A percentile compares a stretch with the other conserved stretches of the same genome.
Conservation (phyloP, 768 basidiomycete genomes). For the Rhizopogon vesiculosus region DNA sequence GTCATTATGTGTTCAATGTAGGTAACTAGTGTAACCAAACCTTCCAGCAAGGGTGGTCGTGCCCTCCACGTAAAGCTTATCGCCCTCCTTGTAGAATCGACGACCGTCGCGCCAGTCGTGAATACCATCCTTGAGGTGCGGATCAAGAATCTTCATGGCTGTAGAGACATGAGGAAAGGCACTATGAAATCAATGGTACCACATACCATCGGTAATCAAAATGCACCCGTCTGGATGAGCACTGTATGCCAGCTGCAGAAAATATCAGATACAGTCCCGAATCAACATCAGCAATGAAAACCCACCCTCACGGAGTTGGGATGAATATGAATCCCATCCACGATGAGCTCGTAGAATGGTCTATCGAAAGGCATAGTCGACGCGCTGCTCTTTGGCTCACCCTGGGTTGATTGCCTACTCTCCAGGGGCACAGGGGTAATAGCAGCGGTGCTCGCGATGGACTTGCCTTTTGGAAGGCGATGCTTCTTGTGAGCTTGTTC, state of each 20-base stretch:
- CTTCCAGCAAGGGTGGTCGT: conserved; percentile 88
- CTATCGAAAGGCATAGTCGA: conserved; percentile 48
- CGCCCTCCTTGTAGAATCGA: conserved; percentile 75
- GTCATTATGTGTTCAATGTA: background rate
- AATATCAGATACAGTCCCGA: background rate
- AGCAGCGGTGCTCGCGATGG: background rate
- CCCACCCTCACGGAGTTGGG: conserved; percentile 84
- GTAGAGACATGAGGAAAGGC: background rate
- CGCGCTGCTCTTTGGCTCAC: conserved; percentile 41
- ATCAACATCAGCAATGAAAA: conserved; percentile 1
- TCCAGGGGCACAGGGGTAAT: conserved; percentile 9
- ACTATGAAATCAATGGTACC: background rate
- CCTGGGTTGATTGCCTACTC: conserved; percentile 26
- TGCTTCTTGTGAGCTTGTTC: conserved; percentile 2
- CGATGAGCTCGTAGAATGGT: conserved; percentile 87
- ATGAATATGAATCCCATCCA: conserved; percentile 88
- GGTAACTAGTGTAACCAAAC: conserved; percentile 31
- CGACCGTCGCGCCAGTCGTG: conserved; percentile 88
- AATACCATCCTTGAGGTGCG: conserved; percentile 74
- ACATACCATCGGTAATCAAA: conserved; percentile 81
- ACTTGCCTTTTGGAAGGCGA: conserved; percentile 1
- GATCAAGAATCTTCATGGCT: conserved; percentile 88
- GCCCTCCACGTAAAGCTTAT: conserved; percentile 76
- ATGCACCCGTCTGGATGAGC: conserved; percentile 83
- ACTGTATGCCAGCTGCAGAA: conserved; percentile 69